Evolutionary conservation across 305 asterid genomes (phyloP).

Genomic region (Andrographis paniculata): DNA sequence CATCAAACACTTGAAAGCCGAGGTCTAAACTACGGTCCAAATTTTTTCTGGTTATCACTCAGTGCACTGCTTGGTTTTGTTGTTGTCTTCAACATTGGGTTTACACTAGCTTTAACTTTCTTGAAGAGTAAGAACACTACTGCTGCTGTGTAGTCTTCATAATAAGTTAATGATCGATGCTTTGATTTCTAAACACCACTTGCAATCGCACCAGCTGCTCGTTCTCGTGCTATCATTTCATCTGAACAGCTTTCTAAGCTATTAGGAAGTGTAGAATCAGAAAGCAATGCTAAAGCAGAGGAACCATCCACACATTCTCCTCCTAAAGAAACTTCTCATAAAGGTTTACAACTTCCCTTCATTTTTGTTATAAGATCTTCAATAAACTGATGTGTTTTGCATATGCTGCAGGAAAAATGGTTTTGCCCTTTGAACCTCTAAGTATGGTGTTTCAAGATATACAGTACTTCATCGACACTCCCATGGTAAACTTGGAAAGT

Average conservation of each 20-base stretch:
- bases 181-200: conserved; percentile 1
- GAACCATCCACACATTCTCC: conserved; percentile 9
- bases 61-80: conserved; percentile 48
- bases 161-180: conserved; percentile 1
- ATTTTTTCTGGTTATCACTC: conserved; percentile 49
- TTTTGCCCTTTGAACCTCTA: conserved; percentile 45
- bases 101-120: conserved; percentile 47
- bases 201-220: conserved; percentile 22
- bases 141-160: not conserved
- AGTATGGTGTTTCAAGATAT: conserved; percentile 39
- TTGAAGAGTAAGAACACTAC: conserved; percentile 35
- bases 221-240: conserved; percentile 37
- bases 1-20: conserved; percentile 43
- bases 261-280: conserved; percentile 13
- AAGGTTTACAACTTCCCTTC: conserved; percentile 14
- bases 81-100: conserved; percentile 48
- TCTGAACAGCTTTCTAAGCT: conserved; percentile 25
- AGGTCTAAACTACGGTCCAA: conserved; percentile 41
- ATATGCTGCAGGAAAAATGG: conserved; percentile 36
- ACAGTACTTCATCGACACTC: conserved; percentile 48
- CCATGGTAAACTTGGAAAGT: conserved; percentile 27
- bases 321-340: conserved; percentile 11
- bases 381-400: not conserved
- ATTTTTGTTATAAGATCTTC: too few species aligned
- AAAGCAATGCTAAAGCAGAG: conserved; percentile 2